Percentiles rank a stretch among this genome's conserved stretches.
phyloP scores from a whole-genome alignment of 1,284 basidiomycete species.

The Volvariella surrecta region DNA sequence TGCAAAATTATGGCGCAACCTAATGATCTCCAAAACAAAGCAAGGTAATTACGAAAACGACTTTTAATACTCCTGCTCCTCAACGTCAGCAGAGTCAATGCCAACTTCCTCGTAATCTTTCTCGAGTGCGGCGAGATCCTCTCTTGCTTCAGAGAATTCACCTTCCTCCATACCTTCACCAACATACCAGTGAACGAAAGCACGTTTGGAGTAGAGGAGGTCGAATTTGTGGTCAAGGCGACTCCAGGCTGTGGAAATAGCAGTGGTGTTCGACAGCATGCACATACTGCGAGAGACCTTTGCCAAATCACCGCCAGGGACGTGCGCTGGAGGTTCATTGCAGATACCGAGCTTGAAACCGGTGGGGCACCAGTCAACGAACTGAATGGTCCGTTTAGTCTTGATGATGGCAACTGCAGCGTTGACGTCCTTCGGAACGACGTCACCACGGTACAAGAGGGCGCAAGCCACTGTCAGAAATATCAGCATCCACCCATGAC shows the following conservation, averaged over 20 bases:
- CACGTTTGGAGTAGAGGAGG: constrained; percentile 86
- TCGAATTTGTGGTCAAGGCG: constrained; percentile 95
- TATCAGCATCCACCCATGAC: constrained; percentile 52
- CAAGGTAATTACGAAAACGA: constrained; percentile 11
- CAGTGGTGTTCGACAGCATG: constrained; percentile 95
- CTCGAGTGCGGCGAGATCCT: constrained; percentile 95
- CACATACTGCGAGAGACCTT: constrained; percentile 92
- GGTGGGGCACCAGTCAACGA: constrained; percentile 98
- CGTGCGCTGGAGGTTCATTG: constrained; percentile 88
- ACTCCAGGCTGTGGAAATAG: constrained; percentile 92
- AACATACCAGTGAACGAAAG: constrained; percentile 92
- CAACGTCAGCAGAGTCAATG: constrained; percentile 80
- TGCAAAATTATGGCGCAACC: constrained; percentile 16
- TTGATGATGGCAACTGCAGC: constrained; percentile 92
- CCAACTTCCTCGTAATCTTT: constrained; percentile 97
- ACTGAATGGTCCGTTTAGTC: constrained; percentile 96
- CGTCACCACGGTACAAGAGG: constrained; percentile 90
- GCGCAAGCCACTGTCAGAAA: constrained; percentile 76
- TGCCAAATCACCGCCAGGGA: constrained; percentile 93
- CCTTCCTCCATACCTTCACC: constrained; percentile 99
- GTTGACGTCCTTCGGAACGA: constrained; percentile 96
- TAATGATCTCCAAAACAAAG: constrained; percentile 11
- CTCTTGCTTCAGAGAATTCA: constrained; percentile 96
- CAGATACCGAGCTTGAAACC: constrained; percentile 98
- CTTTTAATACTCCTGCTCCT: constrained; percentile 70